phyloP scores from a whole-genome alignment of 2,329 filamentous ascomycete genomes.

The Exophiala viscosa region DNA sequence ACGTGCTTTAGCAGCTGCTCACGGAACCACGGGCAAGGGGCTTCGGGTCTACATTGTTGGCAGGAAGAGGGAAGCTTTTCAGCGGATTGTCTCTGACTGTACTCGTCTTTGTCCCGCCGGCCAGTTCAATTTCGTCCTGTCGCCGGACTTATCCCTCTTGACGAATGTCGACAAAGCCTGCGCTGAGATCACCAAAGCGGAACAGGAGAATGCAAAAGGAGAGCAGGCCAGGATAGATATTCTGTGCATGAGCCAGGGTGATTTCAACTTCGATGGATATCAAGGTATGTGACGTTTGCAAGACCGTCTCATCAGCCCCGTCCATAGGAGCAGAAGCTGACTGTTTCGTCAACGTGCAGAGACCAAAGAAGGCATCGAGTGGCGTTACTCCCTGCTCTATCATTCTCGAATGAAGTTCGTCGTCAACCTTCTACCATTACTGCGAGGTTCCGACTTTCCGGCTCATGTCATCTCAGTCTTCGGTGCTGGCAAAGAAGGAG shows the following conservation, averaged over 20 bases:
- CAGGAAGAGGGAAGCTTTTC: conserved; percentile 28
- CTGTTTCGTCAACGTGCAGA: no score
- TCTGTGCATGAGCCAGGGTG: conserved; percentile 53
- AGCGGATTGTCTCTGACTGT: conserved; percentile 34
- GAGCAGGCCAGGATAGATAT: conserved; percentile 44
- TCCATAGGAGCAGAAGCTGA: no score
- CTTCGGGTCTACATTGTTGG: conserved; percentile 35
- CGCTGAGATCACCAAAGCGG: conserved; percentile 48
- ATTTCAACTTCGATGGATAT: conserved; percentile 32
- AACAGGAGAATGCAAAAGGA: conserved; percentile 34
- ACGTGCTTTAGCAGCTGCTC: conserved; percentile 2
- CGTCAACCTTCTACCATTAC: conserved; percentile 8
- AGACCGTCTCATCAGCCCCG: no score
- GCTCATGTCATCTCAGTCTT: conserved; percentile 10
- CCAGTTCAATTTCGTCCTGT: conserved; percentile 44
- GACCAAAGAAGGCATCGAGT: conserved; percentile 10
- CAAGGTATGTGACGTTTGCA: no score
- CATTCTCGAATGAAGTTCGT: conserved; percentile 12
- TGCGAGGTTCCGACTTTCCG: conserved; percentile 1
- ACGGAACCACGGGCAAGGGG: conserved; percentile 9
- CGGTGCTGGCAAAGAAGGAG: conserved; percentile 7
- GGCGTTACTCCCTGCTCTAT: conserved; percentile 11
- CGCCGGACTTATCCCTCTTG: conserved; percentile 46
- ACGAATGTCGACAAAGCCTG: conserved; percentile 49
- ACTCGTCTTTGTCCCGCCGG: conserved; percentile 44